These are phyloP conservation scores for Dipteronia dyeriana DNA, from an alignment of 345 rosid genomes.

Conservation along the genomic window DNA sequence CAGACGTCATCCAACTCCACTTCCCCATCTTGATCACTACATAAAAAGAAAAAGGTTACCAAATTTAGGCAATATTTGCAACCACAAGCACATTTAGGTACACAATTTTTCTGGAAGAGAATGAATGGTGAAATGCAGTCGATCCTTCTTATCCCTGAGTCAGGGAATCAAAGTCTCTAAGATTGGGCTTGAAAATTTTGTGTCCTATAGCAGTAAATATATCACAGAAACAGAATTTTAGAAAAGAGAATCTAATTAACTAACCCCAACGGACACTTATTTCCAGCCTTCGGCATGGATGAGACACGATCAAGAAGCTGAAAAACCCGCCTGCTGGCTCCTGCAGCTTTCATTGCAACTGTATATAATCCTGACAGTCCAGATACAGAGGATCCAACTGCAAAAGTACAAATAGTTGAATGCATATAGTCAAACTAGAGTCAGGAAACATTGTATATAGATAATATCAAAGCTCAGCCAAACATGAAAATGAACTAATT, in stretches of 20 bases:
- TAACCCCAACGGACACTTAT: slow-evolving; percentile 75
- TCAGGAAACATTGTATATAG: background rate
- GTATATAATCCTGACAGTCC: slow-evolving; percentile 74
- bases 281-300: slow-evolving; percentile 76
- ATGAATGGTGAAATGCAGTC: background rate
- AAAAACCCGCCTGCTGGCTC: slow-evolving; percentile 90
- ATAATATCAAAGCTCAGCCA: background rate
- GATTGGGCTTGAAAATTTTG: background rate
- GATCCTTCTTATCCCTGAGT: background rate
- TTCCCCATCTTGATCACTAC: slow-evolving; percentile 84
- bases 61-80: background rate
- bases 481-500: background rate
- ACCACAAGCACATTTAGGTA: background rate
- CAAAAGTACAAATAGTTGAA: slow-evolving; percentile 21
- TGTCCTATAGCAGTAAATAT: background rate
- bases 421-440: background rate
- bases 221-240: background rate
- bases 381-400: slow-evolving; percentile 92
- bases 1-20: slow-evolving; percentile 86
- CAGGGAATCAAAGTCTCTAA: background rate
- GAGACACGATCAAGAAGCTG: slow-evolving; percentile 91
- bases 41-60: slow-evolving; percentile 21
- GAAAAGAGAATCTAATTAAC: slow-evolving; percentile 26
- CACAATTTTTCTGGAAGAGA: background rate
- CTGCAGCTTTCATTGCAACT: slow-evolving; percentile 96